phyloP scores from a whole-genome alignment of 2,329 filamentous ascomycete genomes.

The Ustulina deusta region DNA sequence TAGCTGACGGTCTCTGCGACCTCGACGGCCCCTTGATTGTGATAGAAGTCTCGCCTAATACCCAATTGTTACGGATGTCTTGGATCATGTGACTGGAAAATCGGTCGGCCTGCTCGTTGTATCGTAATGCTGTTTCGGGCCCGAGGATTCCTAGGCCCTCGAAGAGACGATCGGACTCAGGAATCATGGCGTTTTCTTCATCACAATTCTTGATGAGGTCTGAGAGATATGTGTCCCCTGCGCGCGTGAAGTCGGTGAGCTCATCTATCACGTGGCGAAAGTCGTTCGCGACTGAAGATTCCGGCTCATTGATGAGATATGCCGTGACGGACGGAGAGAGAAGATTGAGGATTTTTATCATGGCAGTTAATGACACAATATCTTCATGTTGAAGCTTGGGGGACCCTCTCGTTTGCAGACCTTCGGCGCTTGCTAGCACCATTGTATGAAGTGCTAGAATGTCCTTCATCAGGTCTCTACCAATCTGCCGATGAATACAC shows the following conservation, averaged over 20 bases:
- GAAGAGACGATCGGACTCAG: constrained; percentile 44
- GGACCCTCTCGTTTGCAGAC: constrained; percentile 41
- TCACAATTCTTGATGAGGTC: constrained; percentile 27
- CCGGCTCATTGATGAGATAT: constrained; percentile 46
- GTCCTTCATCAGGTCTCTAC: constrained; percentile 50
- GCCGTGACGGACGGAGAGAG: constrained; percentile 48
- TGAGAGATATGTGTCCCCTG: constrained; percentile 43
- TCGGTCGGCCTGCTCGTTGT: constrained; percentile 51
- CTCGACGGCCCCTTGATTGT: constrained; percentile 56
- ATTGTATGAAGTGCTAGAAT: constrained; percentile 52
- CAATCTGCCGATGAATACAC: constrained; percentile 55
- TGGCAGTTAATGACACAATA: constrained; percentile 42
- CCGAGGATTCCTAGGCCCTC: constrained; percentile 35
- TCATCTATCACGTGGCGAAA: constrained; percentile 37
- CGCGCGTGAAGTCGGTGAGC: constrained; percentile 46
- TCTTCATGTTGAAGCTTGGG: constrained; percentile 43
- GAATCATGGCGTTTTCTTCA: constrained; percentile 16
- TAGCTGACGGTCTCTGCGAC: constrained; percentile 47
- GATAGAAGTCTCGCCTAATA: constrained; percentile 50
- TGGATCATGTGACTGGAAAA: constrained; percentile 59
- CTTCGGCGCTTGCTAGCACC: constrained; percentile 47
- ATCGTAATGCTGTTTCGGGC: constrained; percentile 27
- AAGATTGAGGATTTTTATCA: constrained; percentile 47
- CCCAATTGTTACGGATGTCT: constrained; percentile 62
- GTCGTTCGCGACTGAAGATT: constrained; percentile 33